phyloP scores from a whole-genome alignment of 1,139 yeast species.

The Suhomyces maxii region DNA sequence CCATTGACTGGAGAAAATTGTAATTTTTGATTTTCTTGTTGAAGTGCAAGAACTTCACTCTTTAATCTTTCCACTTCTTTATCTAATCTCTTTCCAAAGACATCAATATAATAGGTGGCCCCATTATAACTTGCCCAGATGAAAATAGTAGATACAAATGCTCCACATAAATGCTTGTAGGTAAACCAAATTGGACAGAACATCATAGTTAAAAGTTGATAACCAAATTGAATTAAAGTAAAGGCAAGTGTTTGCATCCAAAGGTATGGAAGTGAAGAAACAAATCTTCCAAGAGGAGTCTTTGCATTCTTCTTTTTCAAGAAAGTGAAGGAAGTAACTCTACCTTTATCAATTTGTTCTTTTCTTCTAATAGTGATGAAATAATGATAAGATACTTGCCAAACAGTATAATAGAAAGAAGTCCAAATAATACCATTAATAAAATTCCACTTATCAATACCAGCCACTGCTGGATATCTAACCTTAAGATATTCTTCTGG shows the following conservation, averaged over 20 bases:
- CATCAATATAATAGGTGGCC: slow-evolving; percentile 90
- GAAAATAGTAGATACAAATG: slow-evolving; percentile 70
- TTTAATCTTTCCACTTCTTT: slow-evolving; percentile 76
- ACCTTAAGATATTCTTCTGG: slow-evolving; percentile 50
- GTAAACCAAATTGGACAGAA: slow-evolving; percentile 86
- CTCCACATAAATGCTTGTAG: slow-evolving; percentile 63
- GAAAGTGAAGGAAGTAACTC: slow-evolving; percentile 85
- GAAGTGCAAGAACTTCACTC: slow-evolving; percentile 62
- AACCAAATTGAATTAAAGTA: slow-evolving; percentile 81
- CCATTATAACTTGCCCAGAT: slow-evolving; percentile 86
- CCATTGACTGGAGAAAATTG: slow-evolving; percentile 9
- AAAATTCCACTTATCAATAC: slow-evolving; percentile 67
- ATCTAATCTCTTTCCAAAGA: slow-evolving; percentile 83
- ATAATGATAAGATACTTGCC: slow-evolving; percentile 91
- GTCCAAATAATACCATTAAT: slow-evolving; percentile 75
- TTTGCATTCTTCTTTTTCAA: slow-evolving; percentile 70
- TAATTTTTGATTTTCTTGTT: slow-evolving; percentile 17
- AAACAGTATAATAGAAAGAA: slow-evolving; percentile 78
- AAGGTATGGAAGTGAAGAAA: slow-evolving; percentile 78
- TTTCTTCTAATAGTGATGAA: slow-evolving; percentile 82
- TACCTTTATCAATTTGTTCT: slow-evolving; percentile 81
- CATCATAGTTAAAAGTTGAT: slow-evolving; percentile 86
- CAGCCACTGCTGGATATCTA: slow-evolving; percentile 81
- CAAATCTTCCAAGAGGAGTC: slow-evolving; percentile 70
- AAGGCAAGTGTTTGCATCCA: slow-evolving; percentile 83